These are phyloP conservation scores for Yamadazyma olivae DNA, from an alignment of 805 yeast genomes.

Conservation along the genomic window DNA sequence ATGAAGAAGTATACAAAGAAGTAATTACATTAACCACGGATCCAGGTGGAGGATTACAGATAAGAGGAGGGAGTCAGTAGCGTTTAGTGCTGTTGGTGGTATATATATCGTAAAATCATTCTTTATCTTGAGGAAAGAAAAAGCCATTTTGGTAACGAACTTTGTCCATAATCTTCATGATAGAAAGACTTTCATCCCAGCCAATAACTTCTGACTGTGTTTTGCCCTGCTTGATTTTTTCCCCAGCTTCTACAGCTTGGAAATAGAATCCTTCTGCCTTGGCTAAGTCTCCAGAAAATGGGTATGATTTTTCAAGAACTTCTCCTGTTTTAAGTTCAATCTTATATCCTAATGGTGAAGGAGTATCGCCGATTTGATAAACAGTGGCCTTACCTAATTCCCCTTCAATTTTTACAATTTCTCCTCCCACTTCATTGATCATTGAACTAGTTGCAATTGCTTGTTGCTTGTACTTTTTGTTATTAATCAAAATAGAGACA, in stretches of 20 bases:
- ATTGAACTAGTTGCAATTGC: slow-evolving; percentile 32
- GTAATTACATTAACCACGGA: no score
- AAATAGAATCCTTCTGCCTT: slow-evolving; percentile 47
- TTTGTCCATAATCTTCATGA: slow-evolving; percentile 45
- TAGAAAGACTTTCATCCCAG: slow-evolving; percentile 40
- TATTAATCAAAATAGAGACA: slow-evolving; percentile 30
- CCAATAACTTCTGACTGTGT: slow-evolving; percentile 33
- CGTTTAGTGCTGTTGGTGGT: no score
- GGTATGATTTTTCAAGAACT: slow-evolving; percentile 23
- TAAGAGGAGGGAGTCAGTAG: no score
- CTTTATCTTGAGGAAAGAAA: slow-evolving; percentile 36
- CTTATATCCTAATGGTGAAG: slow-evolving; percentile 9
- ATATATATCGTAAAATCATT: neutral
- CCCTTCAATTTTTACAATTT: slow-evolving; percentile 26
- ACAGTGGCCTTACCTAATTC: slow-evolving; percentile 18
- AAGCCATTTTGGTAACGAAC: slow-evolving; percentile 42
- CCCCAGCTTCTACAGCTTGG: slow-evolving; percentile 45
- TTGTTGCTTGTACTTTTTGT: slow-evolving; percentile 33
- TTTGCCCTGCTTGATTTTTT: slow-evolving; percentile 37
- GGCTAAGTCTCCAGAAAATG: slow-evolving; percentile 13
- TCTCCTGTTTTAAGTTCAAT: slow-evolving; percentile 26
- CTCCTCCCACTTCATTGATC: slow-evolving; percentile 17
- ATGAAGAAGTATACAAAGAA: no score
- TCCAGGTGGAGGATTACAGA: no score
- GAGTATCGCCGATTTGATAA: slow-evolving; percentile 11